A percentile compares a stretch with the other conserved stretches of the same genome.
phyloP scores from a whole-genome alignment of 345 rosid species.

The Pseudoturritis turrita region DNA sequence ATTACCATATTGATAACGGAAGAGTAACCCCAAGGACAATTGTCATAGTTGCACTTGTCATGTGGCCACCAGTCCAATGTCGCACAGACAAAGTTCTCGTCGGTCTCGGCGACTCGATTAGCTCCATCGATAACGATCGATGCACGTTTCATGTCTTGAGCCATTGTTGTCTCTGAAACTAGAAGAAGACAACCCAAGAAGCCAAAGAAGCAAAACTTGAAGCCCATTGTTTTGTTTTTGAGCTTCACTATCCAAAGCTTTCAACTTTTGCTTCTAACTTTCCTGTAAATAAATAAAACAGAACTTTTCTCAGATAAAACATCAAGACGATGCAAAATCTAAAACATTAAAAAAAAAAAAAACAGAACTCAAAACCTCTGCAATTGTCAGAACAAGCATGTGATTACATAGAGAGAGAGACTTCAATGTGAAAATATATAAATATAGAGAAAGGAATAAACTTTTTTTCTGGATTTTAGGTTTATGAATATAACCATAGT shows the following conservation, averaged over 20 bases:
- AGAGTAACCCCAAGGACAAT: conserved; percentile 89
- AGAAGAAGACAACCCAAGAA: conserved; percentile 43
- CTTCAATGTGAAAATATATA: conserved; percentile 10
- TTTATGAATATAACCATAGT: not conserved
- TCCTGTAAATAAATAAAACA: not conserved
- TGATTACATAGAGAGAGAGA: not conserved
- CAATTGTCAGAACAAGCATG: conserved; percentile 21
- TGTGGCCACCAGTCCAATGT: conserved; percentile 99
- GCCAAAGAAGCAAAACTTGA: conserved; percentile 32
- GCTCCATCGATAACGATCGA: conserved; percentile 55
- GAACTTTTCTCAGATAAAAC: not conserved
- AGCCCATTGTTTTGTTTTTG: conserved; percentile 38
- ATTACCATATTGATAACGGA: conserved; percentile 79
- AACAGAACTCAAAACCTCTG: conserved; percentile 10
- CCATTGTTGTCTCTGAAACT: conserved; percentile 22
- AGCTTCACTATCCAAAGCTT: conserved; percentile 20
- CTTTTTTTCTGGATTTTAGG: not conserved
- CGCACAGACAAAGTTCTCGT: conserved; percentile 82
- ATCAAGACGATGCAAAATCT: not conserved
- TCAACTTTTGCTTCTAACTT: not conserved
- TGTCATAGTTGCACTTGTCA: conserved; percentile 87
- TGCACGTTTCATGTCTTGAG: conserved; percentile 41
- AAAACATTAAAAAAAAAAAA: conserved; percentile 1
- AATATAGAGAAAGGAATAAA: conserved; percentile 5
- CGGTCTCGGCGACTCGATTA: conserved; percentile 47